These are phyloP conservation scores for Phellinidium pouzarii DNA, from an alignment of 1,284 basidiomycete genomes.

Conservation along the genomic window DNA sequence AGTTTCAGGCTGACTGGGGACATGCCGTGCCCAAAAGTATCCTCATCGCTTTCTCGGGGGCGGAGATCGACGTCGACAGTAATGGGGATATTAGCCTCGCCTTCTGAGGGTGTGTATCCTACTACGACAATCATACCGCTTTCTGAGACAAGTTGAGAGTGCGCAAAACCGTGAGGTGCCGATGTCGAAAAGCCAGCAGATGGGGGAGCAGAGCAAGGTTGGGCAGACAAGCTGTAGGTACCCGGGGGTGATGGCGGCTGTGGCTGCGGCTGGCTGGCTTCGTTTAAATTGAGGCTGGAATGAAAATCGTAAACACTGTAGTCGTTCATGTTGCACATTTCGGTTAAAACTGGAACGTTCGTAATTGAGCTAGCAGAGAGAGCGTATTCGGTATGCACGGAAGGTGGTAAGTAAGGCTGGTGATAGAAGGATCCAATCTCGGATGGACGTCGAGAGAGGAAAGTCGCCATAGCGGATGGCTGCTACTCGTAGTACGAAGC, in stretches of 20 bases:
- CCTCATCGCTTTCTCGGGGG: slow-evolving; percentile 39
- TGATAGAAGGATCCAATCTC: not conserved
- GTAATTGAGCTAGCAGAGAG: too few relatives aligned
- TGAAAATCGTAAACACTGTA: not conserved
- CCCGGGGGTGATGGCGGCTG: not conserved
- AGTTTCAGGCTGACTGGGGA: slow-evolving; percentile 27
- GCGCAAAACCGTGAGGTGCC: slow-evolving; percentile 6
- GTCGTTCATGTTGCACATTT: slow-evolving; percentile 1
- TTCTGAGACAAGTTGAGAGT: slow-evolving; percentile 30
- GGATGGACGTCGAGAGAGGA: not conserved
- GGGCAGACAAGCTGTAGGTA: not conserved
- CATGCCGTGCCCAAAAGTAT: slow-evolving; percentile 28
- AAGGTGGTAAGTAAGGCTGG: not conserved
- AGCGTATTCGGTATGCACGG: not conserved
- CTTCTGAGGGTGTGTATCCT: slow-evolving; percentile 54
- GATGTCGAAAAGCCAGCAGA: not conserved
- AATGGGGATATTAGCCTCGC: slow-evolving; percentile 49
- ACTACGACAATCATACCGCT: slow-evolving; percentile 52
- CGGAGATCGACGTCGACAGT: slow-evolving; percentile 52
- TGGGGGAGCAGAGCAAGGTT: not conserved
- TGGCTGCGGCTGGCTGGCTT: slow-evolving; percentile 12
- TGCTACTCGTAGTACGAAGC: too few relatives aligned
- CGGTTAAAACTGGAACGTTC: not conserved
- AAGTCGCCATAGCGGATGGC: not conserved
- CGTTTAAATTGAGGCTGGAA: not conserved